Base-by-base conservation (phyloP, 768 basidiomycete genomes). In the Boletus reticuloceps region DNA sequence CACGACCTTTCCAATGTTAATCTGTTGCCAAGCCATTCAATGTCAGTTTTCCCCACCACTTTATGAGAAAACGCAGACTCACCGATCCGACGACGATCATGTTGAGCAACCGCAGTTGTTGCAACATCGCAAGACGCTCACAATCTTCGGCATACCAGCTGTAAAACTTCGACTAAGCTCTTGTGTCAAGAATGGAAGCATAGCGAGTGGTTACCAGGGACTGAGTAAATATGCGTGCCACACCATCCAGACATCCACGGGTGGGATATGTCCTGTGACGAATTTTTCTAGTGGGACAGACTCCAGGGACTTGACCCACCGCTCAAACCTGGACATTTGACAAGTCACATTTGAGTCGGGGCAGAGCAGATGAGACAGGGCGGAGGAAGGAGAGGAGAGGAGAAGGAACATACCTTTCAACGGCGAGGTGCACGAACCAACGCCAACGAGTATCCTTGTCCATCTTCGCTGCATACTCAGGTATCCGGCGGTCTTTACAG, bases 201-300 rank as follows among this genome's bases (percentile, higher is more conserved):
- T 7, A 9, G 2, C 9, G 4, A 25, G 13, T 1, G 9, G 17
- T 60, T 61, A 75, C 75, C 67, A 63, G 12, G 75, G 75, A 44
- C 62, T 73, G 20, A 76, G 72, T 46, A 73, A 19, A 60, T 77
- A 77, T 1, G 74, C 75, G 19, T 76, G 75, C 71, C 76, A 75
- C 19, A 76, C 71, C 74, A 76, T 74, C 66, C 72, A 70, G 22
- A 76, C 75, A 39, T 76, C 76, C 31, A 73, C 29, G 13, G 75
- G 75, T 0, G 75, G 75, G 16, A 72, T 42, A 12, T 71, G 59
- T 5, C 47, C 53, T 22, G 51, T 25, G 32, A 73, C 54, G 34
- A 71, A 71, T 36, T 56, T 59, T 48, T 65, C 69, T 11, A 72
- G 54, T 4, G 61, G 42, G 41, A 62, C 65, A 47, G 60, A 58